Percentiles rank a stretch among this genome's conserved stretches.
These are phyloP conservation scores for Seminavis robusta DNA, from an alignment of 108 stramenopile genomes.

Conservation along the genomic window DNA sequence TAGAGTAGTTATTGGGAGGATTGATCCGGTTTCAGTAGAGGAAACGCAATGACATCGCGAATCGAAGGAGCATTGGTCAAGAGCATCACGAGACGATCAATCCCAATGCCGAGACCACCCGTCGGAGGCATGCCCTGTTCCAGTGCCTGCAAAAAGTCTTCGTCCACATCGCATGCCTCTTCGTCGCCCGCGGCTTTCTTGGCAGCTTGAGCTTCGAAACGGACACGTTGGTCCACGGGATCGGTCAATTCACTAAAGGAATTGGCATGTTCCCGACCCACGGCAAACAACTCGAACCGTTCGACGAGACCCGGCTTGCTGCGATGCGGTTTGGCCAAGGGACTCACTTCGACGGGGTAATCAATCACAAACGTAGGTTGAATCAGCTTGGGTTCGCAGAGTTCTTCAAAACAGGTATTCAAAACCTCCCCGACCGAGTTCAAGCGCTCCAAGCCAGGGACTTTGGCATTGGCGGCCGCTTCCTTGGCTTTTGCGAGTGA, in stretches of 20 bases:
- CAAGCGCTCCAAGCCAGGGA: slow-evolving; percentile 60
- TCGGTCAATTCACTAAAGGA: slow-evolving; percentile 98
- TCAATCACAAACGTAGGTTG: slow-evolving; percentile 99
- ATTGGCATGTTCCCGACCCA: slow-evolving; percentile 95
- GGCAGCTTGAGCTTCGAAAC: slow-evolving; percentile 95
- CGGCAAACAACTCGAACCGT: slow-evolving; percentile 96
- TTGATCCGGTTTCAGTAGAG: slow-evolving; percentile 80
- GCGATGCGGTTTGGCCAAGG: slow-evolving; percentile 95
- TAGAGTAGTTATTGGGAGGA: too few relatives aligned
- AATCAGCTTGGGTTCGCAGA: slow-evolving; percentile 91
- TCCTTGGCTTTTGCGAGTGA: slow-evolving; percentile 72
- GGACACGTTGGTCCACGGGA: slow-evolving; percentile 92
- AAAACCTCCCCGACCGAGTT: slow-evolving; percentile 87
- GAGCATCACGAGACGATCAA: slow-evolving; percentile 98
- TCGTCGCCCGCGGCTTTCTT: slow-evolving; percentile 95
- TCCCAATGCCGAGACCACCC: slow-evolving; percentile 97
- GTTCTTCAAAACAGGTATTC: slow-evolving; percentile 94
- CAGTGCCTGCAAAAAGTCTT: slow-evolving; percentile 94
- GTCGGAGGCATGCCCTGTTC: slow-evolving; percentile 99
- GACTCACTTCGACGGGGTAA: slow-evolving; percentile 96
- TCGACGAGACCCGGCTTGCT: slow-evolving; percentile 90
- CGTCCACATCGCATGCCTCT: slow-evolving; percentile 97
- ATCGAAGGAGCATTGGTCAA: slow-evolving; percentile 95
- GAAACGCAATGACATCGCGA: slow-evolving; percentile 98
- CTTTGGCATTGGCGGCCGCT: slow-evolving; percentile 66